phyloP scores from a whole-genome alignment of 2,329 filamentous ascomycete species.

The Delphinella strobiligena region DNA sequence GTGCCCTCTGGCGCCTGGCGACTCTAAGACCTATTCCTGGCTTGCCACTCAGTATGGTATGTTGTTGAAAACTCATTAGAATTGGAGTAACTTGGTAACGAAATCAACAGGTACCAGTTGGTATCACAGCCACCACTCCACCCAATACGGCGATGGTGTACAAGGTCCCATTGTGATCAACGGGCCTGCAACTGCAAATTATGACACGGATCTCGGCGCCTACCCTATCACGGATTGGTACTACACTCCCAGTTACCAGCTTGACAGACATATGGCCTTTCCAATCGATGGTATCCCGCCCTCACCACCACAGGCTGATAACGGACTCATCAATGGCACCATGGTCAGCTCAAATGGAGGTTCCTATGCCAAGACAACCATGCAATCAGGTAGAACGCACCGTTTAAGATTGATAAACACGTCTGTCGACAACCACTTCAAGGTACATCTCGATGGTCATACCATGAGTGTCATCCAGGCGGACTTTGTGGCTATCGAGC shows the following conservation, averaged over 20 bases:
- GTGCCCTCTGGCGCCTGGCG: slow-evolving; percentile 51
- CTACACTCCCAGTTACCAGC: slow-evolving; percentile 28
- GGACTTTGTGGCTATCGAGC: slow-evolving; percentile 24
- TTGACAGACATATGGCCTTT: slow-evolving; percentile 12
- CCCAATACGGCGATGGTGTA: slow-evolving; percentile 46
- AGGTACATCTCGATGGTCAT: slow-evolving; percentile 25
- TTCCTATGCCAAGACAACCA: slow-evolving; percentile 33
- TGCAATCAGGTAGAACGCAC: slow-evolving; percentile 40
- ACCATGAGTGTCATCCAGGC: slow-evolving; percentile 21
- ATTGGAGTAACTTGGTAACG: no score
- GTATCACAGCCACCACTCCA: slow-evolving; percentile 50
- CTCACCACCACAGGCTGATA: slow-evolving; percentile 17
- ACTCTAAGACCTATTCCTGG: slow-evolving; percentile 43
- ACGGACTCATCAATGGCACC: slow-evolving; percentile 42
- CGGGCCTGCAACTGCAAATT: slow-evolving; percentile 45
- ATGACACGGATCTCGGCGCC: slow-evolving; percentile 51
- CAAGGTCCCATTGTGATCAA: slow-evolving; percentile 50
- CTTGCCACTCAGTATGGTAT: slow-evolving; percentile 34
- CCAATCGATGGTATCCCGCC: not conserved
- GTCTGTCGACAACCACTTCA: slow-evolving; percentile 22
- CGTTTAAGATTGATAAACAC: slow-evolving; percentile 49
- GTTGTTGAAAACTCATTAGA: no score
- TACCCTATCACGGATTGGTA: slow-evolving; percentile 55
- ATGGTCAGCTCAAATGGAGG: slow-evolving; percentile 26
- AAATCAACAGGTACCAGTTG: no score